Evolutionary conservation across 306 rosid genomes (phyloP).

Genomic region (Sophora flavescens): DNA sequence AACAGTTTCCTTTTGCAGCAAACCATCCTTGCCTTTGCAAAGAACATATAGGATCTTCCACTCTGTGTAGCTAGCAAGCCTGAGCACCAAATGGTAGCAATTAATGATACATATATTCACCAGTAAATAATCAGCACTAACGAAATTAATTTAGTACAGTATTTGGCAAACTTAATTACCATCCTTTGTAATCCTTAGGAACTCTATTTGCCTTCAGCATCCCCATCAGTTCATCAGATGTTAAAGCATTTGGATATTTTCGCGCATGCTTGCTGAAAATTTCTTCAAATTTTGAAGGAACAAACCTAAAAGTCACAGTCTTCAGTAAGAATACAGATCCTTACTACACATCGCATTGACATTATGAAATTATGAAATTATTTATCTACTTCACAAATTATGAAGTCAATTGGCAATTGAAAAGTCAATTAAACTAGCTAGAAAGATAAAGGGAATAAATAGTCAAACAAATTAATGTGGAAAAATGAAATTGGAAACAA

Average conservation of each 20-base stretch:
- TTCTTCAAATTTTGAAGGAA: slow-evolving; percentile 79
- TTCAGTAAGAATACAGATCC: not conserved
- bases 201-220: slow-evolving; percentile 69
- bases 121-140: not conserved
- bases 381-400: not conserved
- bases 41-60: slow-evolving; percentile 74
- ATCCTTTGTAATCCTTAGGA: slow-evolving; percentile 71
- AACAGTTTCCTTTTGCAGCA: slow-evolving; percentile 64
- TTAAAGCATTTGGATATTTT: slow-evolving; percentile 59
- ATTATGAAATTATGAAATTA: not conserved
- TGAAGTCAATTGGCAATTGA: not conserved
- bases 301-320: slow-evolving; percentile 61
- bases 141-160: not conserved
- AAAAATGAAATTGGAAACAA: not conserved
- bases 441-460: not conserved
- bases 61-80: slow-evolving; percentile 72
- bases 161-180: slow-evolving; percentile 51
- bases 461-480: not conserved
- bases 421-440: not conserved
- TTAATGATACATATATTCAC: not conserved
- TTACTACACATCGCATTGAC: not conserved
- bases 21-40: slow-evolving; percentile 79
- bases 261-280: slow-evolving; percentile 73
- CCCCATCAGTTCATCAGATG: slow-evolving; percentile 67
- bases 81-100: slow-evolving; percentile 35